Percentiles rank a stretch among this genome's conserved stretches.
Evolutionary conservation across 1,284 basidiomycete genomes (phyloP).

Genomic region (Phellopilus nigrolimitatus): DNA sequence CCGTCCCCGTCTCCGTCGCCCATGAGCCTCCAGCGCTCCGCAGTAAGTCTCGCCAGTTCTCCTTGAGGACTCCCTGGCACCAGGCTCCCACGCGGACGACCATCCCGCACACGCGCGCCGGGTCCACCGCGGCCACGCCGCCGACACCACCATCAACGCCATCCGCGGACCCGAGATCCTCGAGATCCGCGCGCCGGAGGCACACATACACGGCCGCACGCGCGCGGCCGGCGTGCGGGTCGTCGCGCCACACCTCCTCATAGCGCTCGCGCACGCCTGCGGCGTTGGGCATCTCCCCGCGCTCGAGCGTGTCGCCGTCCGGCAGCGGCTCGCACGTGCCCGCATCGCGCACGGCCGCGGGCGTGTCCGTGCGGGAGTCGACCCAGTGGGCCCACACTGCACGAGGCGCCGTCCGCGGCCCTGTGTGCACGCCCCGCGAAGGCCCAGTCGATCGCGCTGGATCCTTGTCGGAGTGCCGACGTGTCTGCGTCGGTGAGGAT

Average conservation of each 20-base stretch:
- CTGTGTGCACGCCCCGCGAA: slow-evolving; percentile 8
- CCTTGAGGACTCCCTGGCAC: slow-evolving; percentile 12
- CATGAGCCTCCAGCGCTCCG: slow-evolving; percentile 11
- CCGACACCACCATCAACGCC: neutral
- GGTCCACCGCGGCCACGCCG: neutral
- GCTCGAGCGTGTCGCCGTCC: slow-evolving; percentile 12
- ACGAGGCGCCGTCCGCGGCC: neutral
- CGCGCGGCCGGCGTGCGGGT: slow-evolving; percentile 2
- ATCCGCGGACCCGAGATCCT: too few species aligned
- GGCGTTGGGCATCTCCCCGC: slow-evolving; percentile 12
- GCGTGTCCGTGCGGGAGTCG: slow-evolving; percentile 9
- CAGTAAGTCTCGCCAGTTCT: neutral
- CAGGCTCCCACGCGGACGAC: slow-evolving; percentile 11
- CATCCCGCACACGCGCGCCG: slow-evolving; percentile 7
- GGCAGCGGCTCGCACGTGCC: slow-evolving; percentile 1
- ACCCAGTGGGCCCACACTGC: slow-evolving; percentile 15
- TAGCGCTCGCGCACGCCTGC: neutral
- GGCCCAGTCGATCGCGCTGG: slow-evolving; percentile 11
- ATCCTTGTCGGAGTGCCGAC: neutral
- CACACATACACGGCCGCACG: slow-evolving; percentile 7
- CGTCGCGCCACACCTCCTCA: slow-evolving; percentile 16
- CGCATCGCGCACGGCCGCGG: slow-evolving; percentile 7
- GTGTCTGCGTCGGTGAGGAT: slow-evolving; percentile 1
- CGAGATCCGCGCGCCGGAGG: slow-evolving; percentile 5
- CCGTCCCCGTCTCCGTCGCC: neutral